Percentiles rank a stretch among this genome's conserved stretches.
Evolutionary conservation across 306 rosid species (phyloP).

Genomic region (Prunus davidiana): DNA sequence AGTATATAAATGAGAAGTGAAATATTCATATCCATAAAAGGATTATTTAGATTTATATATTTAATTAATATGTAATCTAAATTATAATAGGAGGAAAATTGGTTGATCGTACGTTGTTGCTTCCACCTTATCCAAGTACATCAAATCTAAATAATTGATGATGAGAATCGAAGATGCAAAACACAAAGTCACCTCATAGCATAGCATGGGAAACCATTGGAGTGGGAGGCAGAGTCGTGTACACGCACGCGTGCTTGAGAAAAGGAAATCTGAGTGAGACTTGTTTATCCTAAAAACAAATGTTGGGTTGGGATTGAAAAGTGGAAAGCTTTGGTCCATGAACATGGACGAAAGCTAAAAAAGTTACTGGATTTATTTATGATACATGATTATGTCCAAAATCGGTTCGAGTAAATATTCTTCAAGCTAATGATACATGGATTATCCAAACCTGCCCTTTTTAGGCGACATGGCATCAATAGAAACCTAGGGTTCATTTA

Average conservation of each 20-base stretch:
- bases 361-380: neutral
- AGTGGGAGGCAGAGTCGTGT: slow-evolving; percentile 14
- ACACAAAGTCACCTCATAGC: slow-evolving; percentile 3
- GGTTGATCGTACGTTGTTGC: neutral
- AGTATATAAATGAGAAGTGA: no score
- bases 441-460: neutral
- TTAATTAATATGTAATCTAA: neutral
- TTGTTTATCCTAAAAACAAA: neutral
- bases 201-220: slow-evolving; percentile 2
- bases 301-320: neutral
- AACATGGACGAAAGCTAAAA: neutral
- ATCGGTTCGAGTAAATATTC: neutral
- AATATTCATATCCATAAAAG: no score
- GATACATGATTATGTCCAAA: slow-evolving; percentile 25
- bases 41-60: no score
- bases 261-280: slow-evolving; percentile 1
- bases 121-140: slow-evolving; percentile 1
- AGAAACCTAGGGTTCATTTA: neutral
- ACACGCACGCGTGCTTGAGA: slow-evolving; percentile 18
- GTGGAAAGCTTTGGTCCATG: neutral
- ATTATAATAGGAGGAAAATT: neutral
- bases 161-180: slow-evolving; percentile 8
- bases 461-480: neutral
- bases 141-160: neutral
- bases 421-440: slow-evolving; percentile 4